phyloP scores from a whole-genome alignment of 208 protist species.

The Trypanosoma rangeli region DNA sequence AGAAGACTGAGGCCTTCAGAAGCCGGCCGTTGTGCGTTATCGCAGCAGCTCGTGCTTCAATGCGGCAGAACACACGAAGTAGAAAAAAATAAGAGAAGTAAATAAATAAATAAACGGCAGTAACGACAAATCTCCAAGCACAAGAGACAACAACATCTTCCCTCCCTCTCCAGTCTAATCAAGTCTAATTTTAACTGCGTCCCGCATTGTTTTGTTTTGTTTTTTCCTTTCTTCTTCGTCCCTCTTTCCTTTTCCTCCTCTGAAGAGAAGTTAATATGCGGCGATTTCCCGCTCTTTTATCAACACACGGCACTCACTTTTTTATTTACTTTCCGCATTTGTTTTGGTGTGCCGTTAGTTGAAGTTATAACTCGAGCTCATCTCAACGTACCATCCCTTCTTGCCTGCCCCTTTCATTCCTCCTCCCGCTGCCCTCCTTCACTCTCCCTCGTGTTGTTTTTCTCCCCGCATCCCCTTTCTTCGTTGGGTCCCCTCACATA shows the following conservation, averaged over 20 bases:
- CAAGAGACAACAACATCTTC: neutral
- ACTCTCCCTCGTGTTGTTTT: constrained; percentile 5
- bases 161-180: neutral
- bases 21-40: neutral
- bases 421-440: constrained; percentile 4
- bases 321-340: neutral
- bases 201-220: neutral
- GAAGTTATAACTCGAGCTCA: constrained; percentile 1
- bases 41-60: neutral
- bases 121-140: neutral
- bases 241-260: neutral
- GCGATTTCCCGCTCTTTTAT: too few relatives aligned
- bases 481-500: neutral
- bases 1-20: neutral
- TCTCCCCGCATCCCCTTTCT: constrained; percentile 20
- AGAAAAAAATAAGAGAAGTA: neutral
- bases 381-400: neutral
- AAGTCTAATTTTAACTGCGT: neutral
- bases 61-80: neutral
- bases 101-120: neutral
- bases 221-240: neutral
- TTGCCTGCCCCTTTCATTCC: constrained; percentile 10
- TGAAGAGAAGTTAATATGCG: too few relatives aligned
- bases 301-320: neutral
- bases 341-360: neutral